phyloP scores from a whole-genome alignment of 164 flowering plant species.

The Stephania cephalantha region DNA sequence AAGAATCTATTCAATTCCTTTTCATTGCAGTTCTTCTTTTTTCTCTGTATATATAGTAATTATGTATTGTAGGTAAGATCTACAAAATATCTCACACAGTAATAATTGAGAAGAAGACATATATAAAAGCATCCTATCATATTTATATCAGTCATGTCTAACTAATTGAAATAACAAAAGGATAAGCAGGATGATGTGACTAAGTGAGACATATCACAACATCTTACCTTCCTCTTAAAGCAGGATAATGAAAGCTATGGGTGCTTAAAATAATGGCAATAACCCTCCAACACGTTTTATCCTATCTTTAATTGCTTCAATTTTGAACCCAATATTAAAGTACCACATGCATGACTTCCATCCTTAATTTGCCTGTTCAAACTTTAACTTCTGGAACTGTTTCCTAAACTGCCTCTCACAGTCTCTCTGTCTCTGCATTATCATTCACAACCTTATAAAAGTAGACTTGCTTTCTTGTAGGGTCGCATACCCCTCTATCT shows the following conservation, averaged over 20 bases:
- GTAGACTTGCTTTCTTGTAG: not conserved
- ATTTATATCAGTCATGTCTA: not conserved
- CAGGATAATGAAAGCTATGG: constrained; percentile 2
- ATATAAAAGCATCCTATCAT: not conserved
- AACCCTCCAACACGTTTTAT: not conserved
- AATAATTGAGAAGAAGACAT: not conserved
- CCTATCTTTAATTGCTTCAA: not conserved
- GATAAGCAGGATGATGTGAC: not conserved
- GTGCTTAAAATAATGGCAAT: not conserved
- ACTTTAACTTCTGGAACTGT: not conserved
- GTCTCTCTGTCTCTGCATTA: not conserved
- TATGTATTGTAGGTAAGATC: too few relatives aligned
- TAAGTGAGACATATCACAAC: constrained; percentile 1
- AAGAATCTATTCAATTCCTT: too few relatives aligned
- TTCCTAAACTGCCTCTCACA: not conserved
- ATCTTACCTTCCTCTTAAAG: not conserved
- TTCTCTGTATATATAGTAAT: too few relatives aligned
- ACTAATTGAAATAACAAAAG: not conserved
- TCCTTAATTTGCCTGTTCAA: not conserved
- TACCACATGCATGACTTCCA: not conserved
- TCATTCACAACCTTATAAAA: not conserved
- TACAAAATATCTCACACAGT: not conserved
- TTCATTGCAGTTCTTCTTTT: too few relatives aligned
- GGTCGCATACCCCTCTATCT: not conserved
- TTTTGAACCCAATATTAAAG: not conserved